Percentiles rank a stretch among this genome's conserved stretches.
Evolutionary conservation across 805 yeast species (phyloP).

Genomic region (Osmozyma mogii): DNA sequence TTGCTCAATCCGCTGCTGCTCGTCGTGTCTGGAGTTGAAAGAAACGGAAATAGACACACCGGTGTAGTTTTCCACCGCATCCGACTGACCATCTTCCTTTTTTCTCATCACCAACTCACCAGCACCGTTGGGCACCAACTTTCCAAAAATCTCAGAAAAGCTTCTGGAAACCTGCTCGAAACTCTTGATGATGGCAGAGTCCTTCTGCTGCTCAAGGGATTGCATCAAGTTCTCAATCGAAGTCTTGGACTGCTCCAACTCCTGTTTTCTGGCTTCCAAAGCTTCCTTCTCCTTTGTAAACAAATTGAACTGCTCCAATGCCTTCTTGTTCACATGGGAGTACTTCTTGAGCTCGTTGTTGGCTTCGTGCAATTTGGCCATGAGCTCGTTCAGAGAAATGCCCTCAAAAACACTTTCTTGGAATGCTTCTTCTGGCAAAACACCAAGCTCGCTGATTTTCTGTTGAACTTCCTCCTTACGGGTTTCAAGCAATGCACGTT

Average conservation of each 20-base stretch:
- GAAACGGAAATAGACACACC: conserved; percentile 88
- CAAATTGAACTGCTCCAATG: conserved; percentile 71
- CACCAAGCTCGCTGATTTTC: conserved; percentile 78
- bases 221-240: conserved; percentile 68
- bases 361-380: conserved; percentile 44
- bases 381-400: conserved; percentile 43
- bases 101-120: conserved; percentile 66
- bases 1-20: conserved; percentile 82
- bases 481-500: conserved; percentile 47
- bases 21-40: conserved; percentile 78
- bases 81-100: conserved; percentile 15
- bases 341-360: conserved; percentile 53
- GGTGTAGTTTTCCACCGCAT: conserved; percentile 43
- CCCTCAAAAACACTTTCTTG: conserved; percentile 31
- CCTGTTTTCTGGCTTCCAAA: conserved; percentile 55
- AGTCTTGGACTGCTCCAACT: conserved; percentile 58
- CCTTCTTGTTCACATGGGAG: conserved; percentile 80
- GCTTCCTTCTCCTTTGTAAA: conserved; percentile 69
- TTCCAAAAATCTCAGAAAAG: conserved; percentile 68
- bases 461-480: conserved; percentile 67
- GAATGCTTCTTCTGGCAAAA: conserved; percentile 79
- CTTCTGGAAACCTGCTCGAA: conserved; percentile 69
- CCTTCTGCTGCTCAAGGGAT: conserved; percentile 68
- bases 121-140: conserved; percentile 74
- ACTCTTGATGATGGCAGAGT: conserved; percentile 71